Percentiles rank a stretch among this genome's conserved stretches.
Evolutionary conservation across 2,329 filamentous ascomycete species (phyloP).

Genomic region (Xylaria sp.): DNA sequence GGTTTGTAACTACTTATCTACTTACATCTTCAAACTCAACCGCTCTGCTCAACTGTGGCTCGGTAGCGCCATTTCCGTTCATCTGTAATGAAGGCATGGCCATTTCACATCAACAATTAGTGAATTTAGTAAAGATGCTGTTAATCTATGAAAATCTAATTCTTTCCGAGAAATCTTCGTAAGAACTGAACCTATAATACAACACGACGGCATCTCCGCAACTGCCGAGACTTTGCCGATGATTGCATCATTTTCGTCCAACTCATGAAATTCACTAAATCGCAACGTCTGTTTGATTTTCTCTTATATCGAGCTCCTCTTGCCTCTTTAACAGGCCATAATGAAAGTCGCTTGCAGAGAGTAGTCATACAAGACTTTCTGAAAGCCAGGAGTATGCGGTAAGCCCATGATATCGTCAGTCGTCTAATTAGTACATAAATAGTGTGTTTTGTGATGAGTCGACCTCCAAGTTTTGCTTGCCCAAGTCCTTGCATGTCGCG

Average conservation of each 20-base stretch:
- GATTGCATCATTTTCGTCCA: constrained; percentile 34
- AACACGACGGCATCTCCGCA: constrained; percentile 18
- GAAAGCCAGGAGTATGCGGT: background rate
- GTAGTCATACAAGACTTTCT: background rate
- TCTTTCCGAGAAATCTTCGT: constrained; percentile 1
- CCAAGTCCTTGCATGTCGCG: constrained; percentile 18
- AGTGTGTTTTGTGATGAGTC: constrained; percentile 16
- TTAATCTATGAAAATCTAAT: background rate
- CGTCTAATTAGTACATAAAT: constrained; percentile 35
- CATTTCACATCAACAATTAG: background rate
- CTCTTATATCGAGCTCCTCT: background rate
- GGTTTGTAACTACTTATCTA: constrained; percentile 16
- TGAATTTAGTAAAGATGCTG: background rate
- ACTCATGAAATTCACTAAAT: background rate
- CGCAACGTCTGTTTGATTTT: background rate
- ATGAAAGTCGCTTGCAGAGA: background rate
- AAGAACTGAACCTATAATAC: background rate
- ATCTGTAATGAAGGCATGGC: constrained; percentile 14
- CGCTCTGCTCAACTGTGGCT: constrained; percentile 50
- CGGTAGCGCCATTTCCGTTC: constrained; percentile 24
- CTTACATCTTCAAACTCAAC: constrained; percentile 60
- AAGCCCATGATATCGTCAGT: constrained; percentile 32
- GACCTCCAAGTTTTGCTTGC: constrained; percentile 26
- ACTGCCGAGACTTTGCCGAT: constrained; percentile 34
- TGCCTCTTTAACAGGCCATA: background rate